phyloP scores from a whole-genome alignment of 345 rosid genomes.

The Arabidopsis thaliana region DNA sequence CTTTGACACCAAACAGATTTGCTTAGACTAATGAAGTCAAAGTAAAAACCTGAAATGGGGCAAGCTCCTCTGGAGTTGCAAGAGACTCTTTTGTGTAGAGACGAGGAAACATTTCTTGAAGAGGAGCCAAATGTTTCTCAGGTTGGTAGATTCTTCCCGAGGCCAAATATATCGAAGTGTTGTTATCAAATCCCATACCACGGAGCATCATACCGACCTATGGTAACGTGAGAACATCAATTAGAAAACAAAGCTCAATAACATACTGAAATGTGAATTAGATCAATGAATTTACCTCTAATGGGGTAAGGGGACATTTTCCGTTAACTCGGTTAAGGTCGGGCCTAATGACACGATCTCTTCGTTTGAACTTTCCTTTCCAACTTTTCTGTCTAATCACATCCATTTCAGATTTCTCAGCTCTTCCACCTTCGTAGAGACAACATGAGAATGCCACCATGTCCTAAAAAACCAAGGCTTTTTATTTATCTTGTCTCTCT shows the following conservation, averaged over 20 bases:
- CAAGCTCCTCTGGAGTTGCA: slow-evolving; percentile 84
- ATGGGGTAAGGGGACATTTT: slow-evolving; percentile 92
- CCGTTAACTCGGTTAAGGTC: slow-evolving; percentile 82
- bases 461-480: slow-evolving; percentile 55
- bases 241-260: slow-evolving; percentile 28
- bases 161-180: slow-evolving; percentile 82
- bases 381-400: slow-evolving; percentile 71
- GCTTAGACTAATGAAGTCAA: slow-evolving; percentile 2
- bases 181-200: slow-evolving; percentile 96
- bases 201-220: slow-evolving; percentile 97
- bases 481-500: neutral
- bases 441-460: slow-evolving; percentile 99
- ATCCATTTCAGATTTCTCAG: slow-evolving; percentile 74
- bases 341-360: slow-evolving; percentile 64
- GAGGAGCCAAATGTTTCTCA: slow-evolving; percentile 71
- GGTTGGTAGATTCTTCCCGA: slow-evolving; percentile 78
- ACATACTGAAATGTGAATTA: neutral
- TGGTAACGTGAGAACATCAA: slow-evolving; percentile 57
- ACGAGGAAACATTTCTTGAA: slow-evolving; percentile 83
- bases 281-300: slow-evolving; percentile 66
- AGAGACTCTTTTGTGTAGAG: slow-evolving; percentile 87
- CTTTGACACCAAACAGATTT: neutral
- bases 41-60: slow-evolving; percentile 70
- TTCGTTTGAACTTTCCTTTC: slow-evolving; percentile 86
- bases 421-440: slow-evolving; percentile 79